Base-by-base conservation (phyloP, 2,329 filamentous ascomycete species). In the Nectriaceae sp. region DNA sequence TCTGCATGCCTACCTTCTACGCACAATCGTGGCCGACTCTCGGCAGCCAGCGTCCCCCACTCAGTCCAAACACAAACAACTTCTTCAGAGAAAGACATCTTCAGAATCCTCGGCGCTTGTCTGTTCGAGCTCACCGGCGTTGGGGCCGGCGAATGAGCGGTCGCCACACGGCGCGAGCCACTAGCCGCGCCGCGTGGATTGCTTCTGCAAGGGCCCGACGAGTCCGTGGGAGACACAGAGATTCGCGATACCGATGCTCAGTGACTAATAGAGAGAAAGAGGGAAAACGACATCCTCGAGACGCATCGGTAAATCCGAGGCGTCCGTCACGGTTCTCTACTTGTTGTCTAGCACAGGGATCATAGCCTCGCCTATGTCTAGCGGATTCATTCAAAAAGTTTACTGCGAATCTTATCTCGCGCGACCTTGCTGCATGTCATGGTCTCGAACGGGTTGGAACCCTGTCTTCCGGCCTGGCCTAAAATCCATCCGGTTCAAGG, bases 101-200 rank as follows among this genome's bases (percentile, higher is more conserved):
- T 29, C 6, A 29, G 24, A 13, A n/a, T n/a, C n/a, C n/a, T n/a
- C n/a, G 16, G 33, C 33, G 33, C 33, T 37, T 37, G 18, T 10
- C 33, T 37, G 33, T 37, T 37, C 33, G 10, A 11, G 11, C 16
- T 37, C 33, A 37, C 33, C 33, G 33, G 53, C 49, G 47, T 55
- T 41, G 46, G 42, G 46, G 45, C 19, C 48, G 49, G 29, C 60
- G 57, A 62, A 62, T 62, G 42, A 56, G 56, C 43, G 21, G 31
- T 21, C 57, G 60, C 60, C 60, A 62, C 60, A 62, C 56, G 43
- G 49, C 59, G 49, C 52, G 43, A 56, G 57, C 52, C 56, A 56
- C 57, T 46, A 42, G 42, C 22, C 48, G 38, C 19, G 18, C 5
- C 20, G 44, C 36, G 45, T 50, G 47, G 41, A 53, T 52, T 47